These are phyloP conservation scores for Beauveria australis DNA, from an alignment of 2,329 filamentous ascomycete species.

Conservation along the genomic window DNA sequence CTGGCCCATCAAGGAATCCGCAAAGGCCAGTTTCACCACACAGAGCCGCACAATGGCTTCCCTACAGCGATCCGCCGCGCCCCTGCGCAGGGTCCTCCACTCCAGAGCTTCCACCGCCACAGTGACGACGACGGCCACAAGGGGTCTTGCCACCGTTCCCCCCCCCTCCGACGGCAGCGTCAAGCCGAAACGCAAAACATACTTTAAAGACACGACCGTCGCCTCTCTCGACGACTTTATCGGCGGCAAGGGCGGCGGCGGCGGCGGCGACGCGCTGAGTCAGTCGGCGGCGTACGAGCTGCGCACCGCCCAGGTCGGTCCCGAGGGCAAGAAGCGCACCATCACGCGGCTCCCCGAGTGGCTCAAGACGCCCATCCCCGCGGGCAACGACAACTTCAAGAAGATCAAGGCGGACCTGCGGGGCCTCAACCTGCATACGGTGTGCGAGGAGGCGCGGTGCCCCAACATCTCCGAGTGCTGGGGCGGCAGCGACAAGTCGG, in stretches of 20 bases:
- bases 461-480: conserved; percentile 98
- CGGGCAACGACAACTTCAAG: conserved; percentile 74
- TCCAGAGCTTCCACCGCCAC: conserved; percentile 10
- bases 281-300: conserved; percentile 50
- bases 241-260: conserved; percentile 23
- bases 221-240: conserved; percentile 53
- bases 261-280: conserved; percentile 28
- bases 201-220: conserved; percentile 52
- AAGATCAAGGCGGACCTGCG: conserved; percentile 90
- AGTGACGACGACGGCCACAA: conserved; percentile 16
- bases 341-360: conserved; percentile 77
- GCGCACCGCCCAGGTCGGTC: conserved; percentile 56
- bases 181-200: conserved; percentile 33
- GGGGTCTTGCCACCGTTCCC: conserved; percentile 41
- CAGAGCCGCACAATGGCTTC: conserved; percentile 26
- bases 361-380: conserved; percentile 93
- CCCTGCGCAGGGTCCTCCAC: conserved; percentile 33
- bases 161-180: conserved; percentile 21
- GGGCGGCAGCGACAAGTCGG: conserved; percentile 81
- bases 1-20: not conserved
- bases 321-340: conserved; percentile 52
- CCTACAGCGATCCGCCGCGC: conserved; percentile 33
- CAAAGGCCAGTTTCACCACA: not conserved
- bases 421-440: conserved; percentile 83
- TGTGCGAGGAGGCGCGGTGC: conserved; percentile 95